Percentiles rank a stretch among this genome's conserved stretches.
These are phyloP conservation scores for Tuber umbilicatum DNA, from an alignment of 495 filamentous ascomycete genomes.

Conservation along the genomic window DNA sequence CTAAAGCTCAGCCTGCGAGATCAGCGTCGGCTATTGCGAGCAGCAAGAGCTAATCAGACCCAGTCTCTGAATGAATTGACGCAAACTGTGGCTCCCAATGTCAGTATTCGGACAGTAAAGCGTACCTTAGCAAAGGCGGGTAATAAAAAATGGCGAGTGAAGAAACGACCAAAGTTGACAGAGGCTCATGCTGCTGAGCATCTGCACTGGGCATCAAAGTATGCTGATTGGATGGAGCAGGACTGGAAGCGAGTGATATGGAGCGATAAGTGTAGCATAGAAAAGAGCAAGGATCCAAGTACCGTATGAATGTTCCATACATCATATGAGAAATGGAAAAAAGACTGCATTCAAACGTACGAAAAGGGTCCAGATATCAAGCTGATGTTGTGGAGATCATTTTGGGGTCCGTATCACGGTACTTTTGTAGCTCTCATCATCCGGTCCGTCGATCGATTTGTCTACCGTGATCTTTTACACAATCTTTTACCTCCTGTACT, in stretches of 20 bases:
- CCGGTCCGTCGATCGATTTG: not conserved
- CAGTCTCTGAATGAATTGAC: not conserved
- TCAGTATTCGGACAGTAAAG: not conserved
- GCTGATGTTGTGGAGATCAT: conserved; percentile 13
- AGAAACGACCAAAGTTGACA: not conserved
- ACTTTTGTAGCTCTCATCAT: conserved; percentile 3
- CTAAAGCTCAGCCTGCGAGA: not conserved
- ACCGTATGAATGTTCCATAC: not conserved
- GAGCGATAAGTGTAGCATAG: not conserved
- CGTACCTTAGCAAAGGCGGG: not conserved
- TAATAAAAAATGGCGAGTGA: not conserved
- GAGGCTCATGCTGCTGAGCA: not conserved
- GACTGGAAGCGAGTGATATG: not conserved
- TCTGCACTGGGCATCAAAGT: not conserved
- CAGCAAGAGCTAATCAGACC: not conserved
- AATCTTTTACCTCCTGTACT: conserved; percentile 6
- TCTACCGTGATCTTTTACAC: conserved; percentile 12
- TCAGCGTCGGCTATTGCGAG: not conserved
- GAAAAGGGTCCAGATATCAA: not conserved
- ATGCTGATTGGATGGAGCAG: not conserved
- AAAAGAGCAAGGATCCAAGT: not conserved
- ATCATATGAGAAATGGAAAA: conserved; percentile 1
- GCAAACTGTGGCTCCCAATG: not conserved
- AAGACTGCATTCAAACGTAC: conserved; percentile 1
- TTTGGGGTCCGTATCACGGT: not conserved